Conservation (phyloP, 2,329 filamentous ascomycete species). For the Xylariaceae sp. region DNA sequence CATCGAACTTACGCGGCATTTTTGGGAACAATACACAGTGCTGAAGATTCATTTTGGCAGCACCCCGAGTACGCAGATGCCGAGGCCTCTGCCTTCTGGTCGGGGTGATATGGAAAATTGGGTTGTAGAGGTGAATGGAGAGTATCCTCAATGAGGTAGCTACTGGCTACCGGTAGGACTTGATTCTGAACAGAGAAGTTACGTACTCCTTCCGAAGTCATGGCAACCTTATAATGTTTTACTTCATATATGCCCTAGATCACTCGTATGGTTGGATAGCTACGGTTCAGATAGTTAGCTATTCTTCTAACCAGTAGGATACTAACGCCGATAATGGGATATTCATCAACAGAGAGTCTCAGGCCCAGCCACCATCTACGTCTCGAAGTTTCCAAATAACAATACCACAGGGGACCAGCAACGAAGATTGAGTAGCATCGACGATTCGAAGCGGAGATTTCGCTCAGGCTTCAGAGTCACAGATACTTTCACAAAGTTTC, state of each 20-base stretch:
- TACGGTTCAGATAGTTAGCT: too few relatives aligned
- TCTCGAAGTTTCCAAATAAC: too few relatives aligned
- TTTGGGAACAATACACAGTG: slow-evolving; percentile 15
- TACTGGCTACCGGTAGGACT: not conserved
- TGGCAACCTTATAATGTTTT: too few relatives aligned
- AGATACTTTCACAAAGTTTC: too few relatives aligned
- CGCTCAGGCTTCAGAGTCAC: too few relatives aligned
- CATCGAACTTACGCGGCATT: slow-evolving; percentile 23
- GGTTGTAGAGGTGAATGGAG: slow-evolving; percentile 15
- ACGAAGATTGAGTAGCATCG: not conserved
- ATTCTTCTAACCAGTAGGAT: too few relatives aligned
- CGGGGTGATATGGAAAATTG: slow-evolving; percentile 32
- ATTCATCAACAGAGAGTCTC: too few relatives aligned
- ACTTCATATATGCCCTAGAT: too few relatives aligned
- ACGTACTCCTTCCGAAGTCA: too few relatives aligned
- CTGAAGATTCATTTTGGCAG: slow-evolving; percentile 16
- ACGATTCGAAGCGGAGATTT: not conserved
- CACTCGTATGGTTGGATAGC: too few relatives aligned
- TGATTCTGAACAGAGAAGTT: too few relatives aligned
- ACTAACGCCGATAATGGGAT: not conserved
- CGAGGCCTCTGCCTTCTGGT: slow-evolving; percentile 25
- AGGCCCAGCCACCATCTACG: too few relatives aligned
- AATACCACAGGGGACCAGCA: not conserved
- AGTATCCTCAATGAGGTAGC: not conserved
- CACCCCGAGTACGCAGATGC: not conserved